A percentile compares a stretch with the other conserved stretches of the same genome.
These are phyloP conservation scores for Penicillium concentricum DNA, from an alignment of 2,329 filamentous ascomycete species.

Conservation along the genomic window DNA sequence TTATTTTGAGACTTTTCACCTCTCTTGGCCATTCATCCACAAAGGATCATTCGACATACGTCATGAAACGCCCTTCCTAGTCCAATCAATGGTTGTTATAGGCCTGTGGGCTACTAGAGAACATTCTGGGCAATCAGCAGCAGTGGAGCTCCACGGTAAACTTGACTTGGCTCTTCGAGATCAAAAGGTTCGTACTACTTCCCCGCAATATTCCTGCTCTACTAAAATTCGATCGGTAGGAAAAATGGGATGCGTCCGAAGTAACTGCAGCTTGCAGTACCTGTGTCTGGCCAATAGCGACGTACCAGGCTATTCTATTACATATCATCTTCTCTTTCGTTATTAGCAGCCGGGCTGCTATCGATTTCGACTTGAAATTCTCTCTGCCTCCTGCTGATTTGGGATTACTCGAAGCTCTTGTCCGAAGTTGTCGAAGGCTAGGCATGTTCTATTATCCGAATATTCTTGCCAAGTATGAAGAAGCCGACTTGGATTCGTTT, in stretches of 20 bases:
- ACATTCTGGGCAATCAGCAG: constrained; percentile 16
- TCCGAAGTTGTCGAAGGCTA: constrained; percentile 26
- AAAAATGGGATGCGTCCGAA: constrained; percentile 24
- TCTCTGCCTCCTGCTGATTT: constrained; percentile 4
- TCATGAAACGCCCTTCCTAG: constrained; percentile 26
- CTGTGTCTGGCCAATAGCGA: constrained; percentile 32
- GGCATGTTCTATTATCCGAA: constrained; percentile 33
- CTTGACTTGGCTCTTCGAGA: constrained; percentile 24
- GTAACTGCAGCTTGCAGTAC: not conserved
- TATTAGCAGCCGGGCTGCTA: not conserved
- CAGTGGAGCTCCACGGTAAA: constrained; percentile 25
- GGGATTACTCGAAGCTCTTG: constrained; percentile 22
- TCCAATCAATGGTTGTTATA: constrained; percentile 30
- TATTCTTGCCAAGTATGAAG: constrained; percentile 20
- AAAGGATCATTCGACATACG: constrained; percentile 19
- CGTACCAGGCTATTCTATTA: constrained; percentile 34
- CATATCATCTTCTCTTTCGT: constrained; percentile 30
- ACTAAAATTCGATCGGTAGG: constrained; percentile 11
- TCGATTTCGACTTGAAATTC: constrained; percentile 16
- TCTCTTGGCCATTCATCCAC: constrained; percentile 32
- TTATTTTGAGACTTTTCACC: constrained; percentile 31
- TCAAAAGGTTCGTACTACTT: constrained; percentile 22
- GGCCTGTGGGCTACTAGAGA: constrained; percentile 27
- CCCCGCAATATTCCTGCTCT: not conserved
- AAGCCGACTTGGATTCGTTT: constrained; percentile 14